A percentile compares a stretch with the other conserved stretches of the same genome.
Evolutionary conservation across 345 rosid genomes (phyloP).

Genomic region (Corchorus olitorius): DNA sequence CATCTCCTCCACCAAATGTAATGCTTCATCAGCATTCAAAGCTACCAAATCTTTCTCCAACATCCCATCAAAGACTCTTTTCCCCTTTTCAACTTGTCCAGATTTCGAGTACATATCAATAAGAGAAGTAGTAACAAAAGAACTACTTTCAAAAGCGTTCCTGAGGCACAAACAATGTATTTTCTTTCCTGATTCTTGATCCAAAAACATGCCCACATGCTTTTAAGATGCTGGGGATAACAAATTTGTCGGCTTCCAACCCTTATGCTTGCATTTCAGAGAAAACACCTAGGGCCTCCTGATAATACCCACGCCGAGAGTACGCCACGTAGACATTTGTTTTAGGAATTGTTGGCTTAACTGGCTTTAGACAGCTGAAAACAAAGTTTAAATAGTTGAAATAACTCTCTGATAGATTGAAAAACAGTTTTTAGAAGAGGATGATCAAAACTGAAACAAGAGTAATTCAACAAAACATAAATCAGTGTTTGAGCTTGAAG

Average conservation of each 20-base stretch:
- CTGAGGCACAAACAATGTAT: constrained; percentile 59
- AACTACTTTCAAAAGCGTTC: constrained; percentile 50
- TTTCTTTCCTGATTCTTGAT: constrained; percentile 49
- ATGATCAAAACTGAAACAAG: no score
- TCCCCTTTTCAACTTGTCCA: constrained; percentile 44
- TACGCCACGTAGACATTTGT: constrained; percentile 54
- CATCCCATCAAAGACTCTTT: constrained; percentile 52
- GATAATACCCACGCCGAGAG: constrained; percentile 54
- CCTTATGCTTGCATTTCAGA: constrained; percentile 53
- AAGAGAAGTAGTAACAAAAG: constrained; percentile 60
- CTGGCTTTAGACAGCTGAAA: no score
- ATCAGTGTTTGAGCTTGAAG: no score
- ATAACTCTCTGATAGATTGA: no score
- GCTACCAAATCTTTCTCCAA: constrained; percentile 63
- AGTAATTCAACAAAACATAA: no score
- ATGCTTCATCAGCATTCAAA: constrained; percentile 63
- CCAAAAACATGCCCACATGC: constrained; percentile 61
- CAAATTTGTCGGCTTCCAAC: constrained; percentile 46
- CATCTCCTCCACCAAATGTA: constrained; percentile 54
- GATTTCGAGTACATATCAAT: constrained; percentile 86
- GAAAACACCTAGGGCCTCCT: constrained; percentile 51
- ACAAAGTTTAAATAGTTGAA: no score
- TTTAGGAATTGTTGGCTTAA: constrained; percentile 61
- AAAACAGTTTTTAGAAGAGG: no score
- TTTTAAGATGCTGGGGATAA: constrained; percentile 75